phyloP scores from a whole-genome alignment of 345 rosid species.

The Xanthoceras sorbifolium region DNA sequence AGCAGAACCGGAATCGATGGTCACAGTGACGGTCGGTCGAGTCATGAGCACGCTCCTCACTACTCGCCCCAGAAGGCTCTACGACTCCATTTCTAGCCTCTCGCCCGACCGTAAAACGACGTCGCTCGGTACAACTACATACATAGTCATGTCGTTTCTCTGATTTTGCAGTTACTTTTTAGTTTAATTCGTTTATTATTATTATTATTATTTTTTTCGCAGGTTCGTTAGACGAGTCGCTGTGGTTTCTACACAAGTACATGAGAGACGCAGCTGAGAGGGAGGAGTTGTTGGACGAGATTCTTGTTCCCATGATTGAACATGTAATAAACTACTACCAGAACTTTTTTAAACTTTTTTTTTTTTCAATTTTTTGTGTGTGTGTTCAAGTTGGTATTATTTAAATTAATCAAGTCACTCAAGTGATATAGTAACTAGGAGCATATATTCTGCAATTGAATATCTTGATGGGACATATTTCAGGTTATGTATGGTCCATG shows the following conservation, averaged over 20 bases:
- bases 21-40: constrained; percentile 62
- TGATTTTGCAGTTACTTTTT: not conserved
- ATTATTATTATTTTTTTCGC: not conserved
- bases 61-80: constrained; percentile 71
- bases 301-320: constrained; percentile 74
- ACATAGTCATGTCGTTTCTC: not conserved
- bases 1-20: constrained; percentile 51
- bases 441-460: no score
- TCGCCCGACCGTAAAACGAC: constrained; percentile 43
- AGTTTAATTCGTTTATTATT: not conserved
- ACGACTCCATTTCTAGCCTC: constrained; percentile 49
- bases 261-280: constrained; percentile 57
- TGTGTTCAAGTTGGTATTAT: not conserved
- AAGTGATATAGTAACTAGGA: not conserved
- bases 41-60: constrained; percentile 58
- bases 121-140: constrained; percentile 39
- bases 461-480: no score
- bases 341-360: not conserved
- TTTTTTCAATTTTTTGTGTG: not conserved
- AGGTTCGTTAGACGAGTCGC: constrained; percentile 74
- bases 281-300: constrained; percentile 48
- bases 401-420: not conserved
- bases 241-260: constrained; percentile 59
- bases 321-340: constrained; percentile 41
- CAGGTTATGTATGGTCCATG: not conserved